Evolutionary conservation across 176 grass and related monocot genomes (phyloP).

Genomic region (Coix lacrymajobi): DNA sequence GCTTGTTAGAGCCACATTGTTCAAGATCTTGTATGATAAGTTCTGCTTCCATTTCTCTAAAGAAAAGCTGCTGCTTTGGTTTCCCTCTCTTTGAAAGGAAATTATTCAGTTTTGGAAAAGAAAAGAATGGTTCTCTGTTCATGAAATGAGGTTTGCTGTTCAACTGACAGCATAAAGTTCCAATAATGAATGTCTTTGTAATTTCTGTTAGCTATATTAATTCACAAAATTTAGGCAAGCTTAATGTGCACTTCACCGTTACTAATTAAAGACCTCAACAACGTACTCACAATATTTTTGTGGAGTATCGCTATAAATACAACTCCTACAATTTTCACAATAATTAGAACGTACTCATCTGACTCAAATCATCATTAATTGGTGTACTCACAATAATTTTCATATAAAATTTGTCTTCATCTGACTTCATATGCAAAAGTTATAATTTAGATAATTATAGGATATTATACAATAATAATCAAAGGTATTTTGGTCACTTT

Average conservation of each 20-base stretch:
- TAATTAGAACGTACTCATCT: no score
- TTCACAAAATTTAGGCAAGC: background rate
- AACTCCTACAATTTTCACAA: no score
- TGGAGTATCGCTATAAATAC: no score
- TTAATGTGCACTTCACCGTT: background rate
- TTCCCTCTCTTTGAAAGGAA: slow-evolving; percentile 8
- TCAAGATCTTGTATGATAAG: slow-evolving; percentile 8
- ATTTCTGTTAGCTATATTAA: background rate
- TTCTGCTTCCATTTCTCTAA: background rate
- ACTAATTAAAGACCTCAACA: no score
- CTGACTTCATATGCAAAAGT: no score
- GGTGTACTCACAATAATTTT: no score
- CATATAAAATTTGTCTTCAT: no score
- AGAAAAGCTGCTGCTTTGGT: slow-evolving; percentile 12
- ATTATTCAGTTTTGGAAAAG: background rate
- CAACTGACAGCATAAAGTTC: background rate
- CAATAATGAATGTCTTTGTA: background rate
- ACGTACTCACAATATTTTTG: no score
- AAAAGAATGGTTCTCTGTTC: background rate
- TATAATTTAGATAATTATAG: no score
- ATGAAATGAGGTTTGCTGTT: slow-evolving; percentile 4
- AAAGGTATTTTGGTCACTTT: no score
- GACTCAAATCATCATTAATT: no score
- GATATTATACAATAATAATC: no score
- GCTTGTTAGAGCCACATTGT: slow-evolving; percentile 7